These are phyloP conservation scores for Suhomyces sp. DNA, from an alignment of 805 yeast genomes.

Conservation along the genomic window DNA sequence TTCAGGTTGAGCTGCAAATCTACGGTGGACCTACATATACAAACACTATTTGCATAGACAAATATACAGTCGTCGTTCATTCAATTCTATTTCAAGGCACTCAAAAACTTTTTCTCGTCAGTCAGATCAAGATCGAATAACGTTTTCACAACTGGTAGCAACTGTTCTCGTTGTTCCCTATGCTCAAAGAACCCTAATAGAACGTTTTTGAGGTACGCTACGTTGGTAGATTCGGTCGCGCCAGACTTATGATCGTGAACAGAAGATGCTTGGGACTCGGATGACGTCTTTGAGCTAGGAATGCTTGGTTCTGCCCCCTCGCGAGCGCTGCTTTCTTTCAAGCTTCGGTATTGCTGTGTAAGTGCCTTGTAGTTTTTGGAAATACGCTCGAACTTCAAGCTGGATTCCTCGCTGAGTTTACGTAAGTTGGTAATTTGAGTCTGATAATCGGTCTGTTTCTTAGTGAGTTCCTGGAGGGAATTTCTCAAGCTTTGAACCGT, in stretches of 20 bases:
- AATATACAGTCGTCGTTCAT: background rate
- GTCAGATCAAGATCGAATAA: conserved; percentile 62
- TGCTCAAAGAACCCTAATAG: conserved; percentile 89
- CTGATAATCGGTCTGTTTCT: conserved; percentile 55
- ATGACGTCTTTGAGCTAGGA: background rate
- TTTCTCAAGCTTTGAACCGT: conserved; percentile 47
- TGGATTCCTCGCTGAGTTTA: conserved; percentile 63
- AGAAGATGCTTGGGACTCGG: background rate
- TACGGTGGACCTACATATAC: background rate
- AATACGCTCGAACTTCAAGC: conserved; percentile 61
- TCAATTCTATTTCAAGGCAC: conserved; percentile 41
- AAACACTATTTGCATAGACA: background rate
- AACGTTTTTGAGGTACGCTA: conserved; percentile 85
- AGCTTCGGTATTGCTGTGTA: conserved; percentile 54
- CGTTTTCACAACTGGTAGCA: conserved; percentile 82
- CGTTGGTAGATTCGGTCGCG: conserved; percentile 30
- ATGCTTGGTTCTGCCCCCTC: background rate
- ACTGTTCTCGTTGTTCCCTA: conserved; percentile 81
- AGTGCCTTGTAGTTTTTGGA: conserved; percentile 66
- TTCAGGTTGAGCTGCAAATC: background rate
- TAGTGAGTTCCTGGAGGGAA: conserved; percentile 50
- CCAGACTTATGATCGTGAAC: conserved; percentile 17
- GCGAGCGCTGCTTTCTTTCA: conserved; percentile 28
- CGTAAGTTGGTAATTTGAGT: conserved; percentile 51
- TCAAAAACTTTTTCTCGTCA: conserved; percentile 72